These are phyloP conservation scores for Cornus florida DNA, from an alignment of 148 eudicot genomes.

Conservation along the genomic window DNA sequence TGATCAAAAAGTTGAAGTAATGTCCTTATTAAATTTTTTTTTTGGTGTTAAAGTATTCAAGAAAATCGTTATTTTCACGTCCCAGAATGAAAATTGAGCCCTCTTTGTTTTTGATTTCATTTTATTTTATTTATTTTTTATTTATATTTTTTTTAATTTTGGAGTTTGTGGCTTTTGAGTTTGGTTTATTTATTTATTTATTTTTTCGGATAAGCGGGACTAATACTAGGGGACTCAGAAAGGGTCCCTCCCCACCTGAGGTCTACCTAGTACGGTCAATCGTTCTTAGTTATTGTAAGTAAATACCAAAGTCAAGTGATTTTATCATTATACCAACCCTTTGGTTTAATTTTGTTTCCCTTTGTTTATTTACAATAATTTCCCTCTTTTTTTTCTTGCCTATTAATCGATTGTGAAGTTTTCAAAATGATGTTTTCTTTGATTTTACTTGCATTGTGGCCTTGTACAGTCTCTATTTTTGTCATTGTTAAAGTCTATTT, in stretches of 20 bases:
- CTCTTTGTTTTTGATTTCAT: not conserved
- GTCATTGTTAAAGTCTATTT: not conserved
- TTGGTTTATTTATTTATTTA: too few relatives aligned
- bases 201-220: too few relatives aligned
- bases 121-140: too few relatives aligned
- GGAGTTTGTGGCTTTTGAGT: not conserved
- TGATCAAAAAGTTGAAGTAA: conserved; percentile 41
- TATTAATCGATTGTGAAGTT: not conserved
- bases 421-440: not conserved
- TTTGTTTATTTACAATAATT: not conserved
- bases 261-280: too few relatives aligned
- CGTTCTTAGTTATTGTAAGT: too few relatives aligned
- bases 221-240: too few relatives aligned
- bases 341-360: not conserved
- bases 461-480: not conserved
- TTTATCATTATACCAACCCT: too few relatives aligned
- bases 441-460: conserved; percentile 8
- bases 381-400: not conserved
- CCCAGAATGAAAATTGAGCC: not conserved
- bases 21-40: not conserved
- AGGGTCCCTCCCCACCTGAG: too few relatives aligned
- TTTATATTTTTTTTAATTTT: not conserved
- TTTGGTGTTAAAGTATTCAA: not conserved
- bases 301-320: too few relatives aligned
- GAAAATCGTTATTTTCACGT: too few relatives aligned